Base-by-base conservation (phyloP, 2,329 filamentous ascomycete genomes). In the Sordariomycetes sp. region DNA sequence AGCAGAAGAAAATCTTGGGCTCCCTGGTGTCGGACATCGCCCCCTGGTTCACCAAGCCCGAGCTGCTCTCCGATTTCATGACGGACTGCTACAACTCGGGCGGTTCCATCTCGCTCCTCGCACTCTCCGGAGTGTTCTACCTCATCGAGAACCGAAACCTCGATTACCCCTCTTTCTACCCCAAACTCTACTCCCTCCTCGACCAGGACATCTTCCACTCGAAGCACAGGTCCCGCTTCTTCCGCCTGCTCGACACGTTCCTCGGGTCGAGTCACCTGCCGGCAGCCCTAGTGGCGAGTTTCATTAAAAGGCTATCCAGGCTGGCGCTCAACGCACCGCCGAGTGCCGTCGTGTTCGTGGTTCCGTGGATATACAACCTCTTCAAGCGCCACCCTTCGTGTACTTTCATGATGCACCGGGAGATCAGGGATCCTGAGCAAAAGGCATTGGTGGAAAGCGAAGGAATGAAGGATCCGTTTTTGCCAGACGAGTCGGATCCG, bases 281-380 rank as follows among this genome's bases (percentile, higher is more conserved):
- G 3, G 91, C 90, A 4, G 85, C 87, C 3, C 78, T 99, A 46
- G 89, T 99, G 2, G 93, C 94, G 14, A 96, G 91, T 71, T 99
- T 99, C 72, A 86, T 99, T 75, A 99, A 99, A 74, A 83, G 90
- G n/a, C 79, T 99, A 10, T 84, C 91, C 3, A 81, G 93, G 57
- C 78, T 97, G 43, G 83, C 89, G 18, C 79, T 99, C n/a, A 86
- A 89, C 66, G 92, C 90, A 0, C 93, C 95, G 2, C 94, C 95
- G 1, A 85, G 89, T 37, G 92, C 90, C 34, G 88, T 97, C 57
- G 92, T 97, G 18, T 87, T 86, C 58, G 85, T 96, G 53, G 79
- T 97, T 11, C 95, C 94, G 0, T 97, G 90, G 85, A 86, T 93
- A 56, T 99, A 99, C 77, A 99, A 99, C 72, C 80, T 96, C 64